A percentile compares a stretch with the other conserved stretches of the same genome.
Conservation (phyloP, 345 rosid species). For the Lepidium didymum region DNA sequence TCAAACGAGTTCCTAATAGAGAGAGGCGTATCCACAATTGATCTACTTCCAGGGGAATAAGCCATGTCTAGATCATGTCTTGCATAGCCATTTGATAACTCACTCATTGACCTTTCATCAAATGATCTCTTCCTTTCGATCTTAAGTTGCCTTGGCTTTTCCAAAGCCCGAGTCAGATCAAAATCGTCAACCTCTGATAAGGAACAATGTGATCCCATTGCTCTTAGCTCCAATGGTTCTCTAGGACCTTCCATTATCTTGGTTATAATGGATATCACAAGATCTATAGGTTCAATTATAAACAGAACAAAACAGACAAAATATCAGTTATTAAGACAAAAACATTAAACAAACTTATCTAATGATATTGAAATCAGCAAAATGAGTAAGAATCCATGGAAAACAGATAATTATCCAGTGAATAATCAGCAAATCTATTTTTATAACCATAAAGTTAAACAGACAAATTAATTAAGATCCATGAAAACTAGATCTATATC, state of each 20-base stretch:
- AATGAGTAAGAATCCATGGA: too few species aligned
- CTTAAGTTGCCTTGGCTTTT: conserved; percentile 69
- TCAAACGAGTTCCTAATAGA: conserved; percentile 85
- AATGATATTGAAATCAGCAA: too few species aligned
- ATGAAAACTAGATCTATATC: conserved; percentile 43
- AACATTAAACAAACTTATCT: not conserved
- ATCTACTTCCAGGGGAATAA: conserved; percentile 62
- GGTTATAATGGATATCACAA: conserved; percentile 9
- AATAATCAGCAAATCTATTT: too few species aligned
- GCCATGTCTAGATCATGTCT: conserved; percentile 43
- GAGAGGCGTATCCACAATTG: conserved; percentile 73
- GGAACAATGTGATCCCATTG: conserved; percentile 64
- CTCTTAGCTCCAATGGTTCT: conserved; percentile 47
- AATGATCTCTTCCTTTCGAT: conserved; percentile 90
- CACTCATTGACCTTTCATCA: conserved; percentile 91
- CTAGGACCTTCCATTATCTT: conserved; percentile 41
- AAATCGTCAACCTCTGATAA: conserved; percentile 67
- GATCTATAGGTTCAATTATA: not conserved
- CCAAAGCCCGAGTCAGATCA: conserved; percentile 74
- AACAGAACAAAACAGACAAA: not conserved
- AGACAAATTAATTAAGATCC: conserved; percentile 35
- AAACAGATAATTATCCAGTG: too few species aligned
- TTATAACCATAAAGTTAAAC: not conserved
- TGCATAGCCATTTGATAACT: conserved; percentile 62
- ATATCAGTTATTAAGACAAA: not conserved